A percentile compares a stretch with the other conserved stretches of the same genome.
Conservation (phyloP, 495 filamentous ascomycete genomes). For the Xylaria bambusicola region DNA sequence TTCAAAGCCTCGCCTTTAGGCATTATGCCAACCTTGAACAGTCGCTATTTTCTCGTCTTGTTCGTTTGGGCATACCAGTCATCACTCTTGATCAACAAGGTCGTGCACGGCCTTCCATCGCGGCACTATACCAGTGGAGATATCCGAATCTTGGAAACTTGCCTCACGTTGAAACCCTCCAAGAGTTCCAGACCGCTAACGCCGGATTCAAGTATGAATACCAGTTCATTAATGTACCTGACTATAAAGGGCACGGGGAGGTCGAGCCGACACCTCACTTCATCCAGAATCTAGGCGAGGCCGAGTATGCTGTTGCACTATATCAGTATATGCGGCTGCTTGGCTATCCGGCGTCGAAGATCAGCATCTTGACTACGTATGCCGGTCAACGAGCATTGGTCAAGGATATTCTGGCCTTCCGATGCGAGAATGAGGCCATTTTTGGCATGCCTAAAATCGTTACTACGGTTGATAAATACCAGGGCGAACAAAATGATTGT, state of each 20-base stretch:
- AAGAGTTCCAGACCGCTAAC: slow-evolving; percentile 82
- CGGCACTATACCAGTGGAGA: slow-evolving; percentile 90
- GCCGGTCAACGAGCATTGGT: slow-evolving; percentile 93
- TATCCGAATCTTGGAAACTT: slow-evolving; percentile 82
- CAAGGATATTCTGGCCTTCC: slow-evolving; percentile 81
- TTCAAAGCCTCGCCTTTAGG: slow-evolving; percentile 94
- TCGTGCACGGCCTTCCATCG: slow-evolving; percentile 81
- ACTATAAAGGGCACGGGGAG: slow-evolving; percentile 91
- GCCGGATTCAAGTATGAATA: slow-evolving; percentile 91
- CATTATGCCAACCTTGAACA: slow-evolving; percentile 97
- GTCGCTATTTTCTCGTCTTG: slow-evolving; percentile 86
- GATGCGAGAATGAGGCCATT: slow-evolving; percentile 77
- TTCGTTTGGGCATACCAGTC: slow-evolving; percentile 85
- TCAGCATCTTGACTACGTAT: slow-evolving; percentile 90
- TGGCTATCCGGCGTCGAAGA: slow-evolving; percentile 89
- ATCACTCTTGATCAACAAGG: slow-evolving; percentile 93
- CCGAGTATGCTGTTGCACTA: slow-evolving; percentile 93
- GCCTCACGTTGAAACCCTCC: slow-evolving; percentile 63
- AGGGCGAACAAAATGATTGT: slow-evolving; percentile 99
- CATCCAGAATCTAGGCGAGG: slow-evolving; percentile 95
- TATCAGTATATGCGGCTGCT: slow-evolving; percentile 98
- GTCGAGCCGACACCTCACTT: slow-evolving; percentile 92
- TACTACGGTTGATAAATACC: slow-evolving; percentile 96
- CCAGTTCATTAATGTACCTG: slow-evolving; percentile 94
- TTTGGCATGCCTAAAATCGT: slow-evolving; percentile 92